Evolutionary conservation across 2,329 filamentous ascomycete species (phyloP), one percentile per base, ranked within the genome.

Genomic region (Botrytis tulipae): DNA sequence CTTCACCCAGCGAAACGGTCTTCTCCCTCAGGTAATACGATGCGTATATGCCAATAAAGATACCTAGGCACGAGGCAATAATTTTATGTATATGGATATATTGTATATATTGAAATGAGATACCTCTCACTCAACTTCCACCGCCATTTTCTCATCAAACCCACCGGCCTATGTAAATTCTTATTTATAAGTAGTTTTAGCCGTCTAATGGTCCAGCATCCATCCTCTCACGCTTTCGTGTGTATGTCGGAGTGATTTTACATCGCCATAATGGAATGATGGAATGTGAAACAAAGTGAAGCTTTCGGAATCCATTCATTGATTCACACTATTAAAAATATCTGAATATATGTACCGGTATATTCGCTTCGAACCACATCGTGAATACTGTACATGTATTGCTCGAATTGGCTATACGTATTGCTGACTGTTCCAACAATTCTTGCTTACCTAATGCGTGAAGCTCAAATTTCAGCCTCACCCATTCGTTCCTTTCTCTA

Each of bases 401-500:
- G 25, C 48, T 25, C 25, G 48, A 54, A 54, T 54, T n/a, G 48
- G 25, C 12, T 54, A 40, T 12, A 42, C 40, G 12, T 42, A 14
- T 54, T 70, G 61, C 72, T 57, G 40, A 46, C 61, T 67, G 46
- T 48, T 54, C 46, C 22, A 61, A 61, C 12, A 37, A 61, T 18
- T 61, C 12, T n/a, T 35, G 25, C 37, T 62, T 62, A 37, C 60
- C 63, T 44, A n/a, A 46, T 61, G 32, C 51, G 62, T 32, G 40
- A 44, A 59, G 44, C 37, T 66, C 70, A 57, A 65, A 57, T 63
- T 72, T 62, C 63, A 73, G 48, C 62, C 51, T 68, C 72, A 60
- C 54, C 25, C n/a, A 20, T 54, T 66, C 35, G 32, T 42, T 62
- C 46, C 32, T 42, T 62, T n/a, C 18, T 54, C 42, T 59, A 37